These are phyloP conservation scores for Chaetomium strumarium DNA, from an alignment of 2,329 filamentous ascomycete genomes.

Conservation along the genomic window DNA sequence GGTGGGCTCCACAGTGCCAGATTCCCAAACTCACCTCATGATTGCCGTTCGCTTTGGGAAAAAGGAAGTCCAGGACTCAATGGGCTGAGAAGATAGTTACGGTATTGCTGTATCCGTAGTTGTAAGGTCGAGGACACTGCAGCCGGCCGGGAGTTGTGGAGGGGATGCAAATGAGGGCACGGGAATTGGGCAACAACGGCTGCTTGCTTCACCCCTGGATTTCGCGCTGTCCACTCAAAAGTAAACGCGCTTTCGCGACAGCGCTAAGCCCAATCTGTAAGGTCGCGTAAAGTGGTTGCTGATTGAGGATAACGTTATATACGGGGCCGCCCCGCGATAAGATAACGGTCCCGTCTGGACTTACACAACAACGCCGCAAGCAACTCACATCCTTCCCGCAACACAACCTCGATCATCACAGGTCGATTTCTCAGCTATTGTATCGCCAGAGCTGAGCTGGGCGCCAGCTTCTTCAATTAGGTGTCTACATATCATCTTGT, in stretches of 20 bases:
- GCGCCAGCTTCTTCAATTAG: neutral
- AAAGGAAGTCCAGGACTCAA: neutral
- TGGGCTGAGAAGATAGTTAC: neutral
- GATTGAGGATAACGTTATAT: constrained; percentile 2
- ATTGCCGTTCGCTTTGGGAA: neutral
- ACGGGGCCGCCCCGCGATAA: constrained; percentile 7
- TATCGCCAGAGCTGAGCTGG: neutral
- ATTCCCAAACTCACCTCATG: constrained; percentile 26
- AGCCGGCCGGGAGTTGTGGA: constrained; percentile 4
- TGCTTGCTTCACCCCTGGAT: constrained; percentile 16
- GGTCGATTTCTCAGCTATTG: neutral
- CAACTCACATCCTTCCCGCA: neutral
- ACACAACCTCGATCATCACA: neutral
- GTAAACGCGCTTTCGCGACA: constrained; percentile 19
- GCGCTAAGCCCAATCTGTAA: constrained; percentile 19
- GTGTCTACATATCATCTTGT: neutral
- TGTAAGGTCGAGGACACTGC: constrained; percentile 5
- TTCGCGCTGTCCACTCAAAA: constrained; percentile 21
- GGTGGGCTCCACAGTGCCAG: neutral
- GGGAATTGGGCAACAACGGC: constrained; percentile 16
- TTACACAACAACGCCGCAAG: neutral
- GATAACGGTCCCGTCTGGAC: neutral
- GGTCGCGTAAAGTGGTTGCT: constrained; percentile 29
- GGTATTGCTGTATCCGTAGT: constrained; percentile 9
- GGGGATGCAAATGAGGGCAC: constrained; percentile 8